phyloP scores from a whole-genome alignment of 768 basidiomycete species.

The Calocera viscosa region DNA sequence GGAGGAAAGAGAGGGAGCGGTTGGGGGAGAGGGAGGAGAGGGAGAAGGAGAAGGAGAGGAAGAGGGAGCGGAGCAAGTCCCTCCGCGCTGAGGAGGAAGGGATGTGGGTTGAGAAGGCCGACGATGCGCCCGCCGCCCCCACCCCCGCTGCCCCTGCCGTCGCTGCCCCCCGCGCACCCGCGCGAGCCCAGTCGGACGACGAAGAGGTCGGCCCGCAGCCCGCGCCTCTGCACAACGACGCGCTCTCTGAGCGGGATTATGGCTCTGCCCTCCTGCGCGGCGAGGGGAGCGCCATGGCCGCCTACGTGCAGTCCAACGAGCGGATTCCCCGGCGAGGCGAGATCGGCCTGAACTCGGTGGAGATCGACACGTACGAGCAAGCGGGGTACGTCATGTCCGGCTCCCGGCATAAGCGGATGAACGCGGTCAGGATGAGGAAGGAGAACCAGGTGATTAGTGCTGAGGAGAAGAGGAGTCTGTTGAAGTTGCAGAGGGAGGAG shows the following conservation, averaged over 20 bases:
- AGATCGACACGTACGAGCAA: constrained; percentile 76
- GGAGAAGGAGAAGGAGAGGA: constrained; percentile 20
- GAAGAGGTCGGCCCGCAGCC: constrained; percentile 73
- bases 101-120: constrained; percentile 26
- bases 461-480: constrained; percentile 91
- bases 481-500: constrained; percentile 92
- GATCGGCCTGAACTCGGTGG: constrained; percentile 78
- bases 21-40: constrained; percentile 25
- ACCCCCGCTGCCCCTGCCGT: constrained; percentile 12
- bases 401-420: constrained; percentile 89
- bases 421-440: constrained; percentile 95
- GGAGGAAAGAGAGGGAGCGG: constrained; percentile 26
- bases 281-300: constrained; percentile 97
- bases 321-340: constrained; percentile 99
- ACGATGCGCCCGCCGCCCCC: constrained; percentile 7
- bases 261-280: constrained; percentile 83
- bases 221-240: background rate
- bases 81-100: constrained; percentile 19
- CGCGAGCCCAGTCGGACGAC: constrained; percentile 21
- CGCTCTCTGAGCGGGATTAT: constrained; percentile 32
- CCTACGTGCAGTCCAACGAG: constrained; percentile 67
- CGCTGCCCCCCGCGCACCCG: constrained; percentile 16
- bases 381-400: constrained; percentile 99
- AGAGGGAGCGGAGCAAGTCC: constrained; percentile 15
- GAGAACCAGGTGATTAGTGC: constrained; percentile 99